Percentiles rank a stretch among this genome's conserved stretches.
Evolutionary conservation across 1,284 basidiomycete genomes (phyloP).

Genomic region (Puccinia sorghi): DNA sequence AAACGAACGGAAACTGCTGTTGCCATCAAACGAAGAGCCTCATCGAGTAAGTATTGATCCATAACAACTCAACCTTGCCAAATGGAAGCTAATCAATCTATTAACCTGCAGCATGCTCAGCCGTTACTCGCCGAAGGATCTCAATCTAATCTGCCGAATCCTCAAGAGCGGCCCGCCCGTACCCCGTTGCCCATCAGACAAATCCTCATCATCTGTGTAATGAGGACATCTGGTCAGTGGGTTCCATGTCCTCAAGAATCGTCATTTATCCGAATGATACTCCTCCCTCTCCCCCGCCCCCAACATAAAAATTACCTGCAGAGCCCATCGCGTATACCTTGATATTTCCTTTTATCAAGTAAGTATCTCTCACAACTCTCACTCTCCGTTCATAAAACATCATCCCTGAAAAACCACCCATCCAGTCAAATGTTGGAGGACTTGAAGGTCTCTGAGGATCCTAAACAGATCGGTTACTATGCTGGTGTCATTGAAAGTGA

Average conservation of each 20-base stretch:
- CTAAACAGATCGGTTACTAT: constrained; percentile 46
- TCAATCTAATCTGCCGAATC: neutral
- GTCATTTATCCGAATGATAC: neutral
- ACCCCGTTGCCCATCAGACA: constrained; percentile 36
- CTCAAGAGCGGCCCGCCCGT: neutral
- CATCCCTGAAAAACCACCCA: neutral
- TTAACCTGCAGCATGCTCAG: neutral
- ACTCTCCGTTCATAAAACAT: neutral
- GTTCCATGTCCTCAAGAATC: neutral
- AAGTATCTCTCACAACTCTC: neutral
- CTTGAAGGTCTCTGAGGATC: constrained; percentile 35
- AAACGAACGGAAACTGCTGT: neutral
- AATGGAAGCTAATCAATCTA: neutral
- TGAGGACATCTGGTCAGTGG: constrained; percentile 39
- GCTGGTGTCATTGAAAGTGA: constrained; percentile 49
- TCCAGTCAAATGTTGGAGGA: constrained; percentile 47
- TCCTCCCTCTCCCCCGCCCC: neutral
- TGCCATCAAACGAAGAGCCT: neutral
- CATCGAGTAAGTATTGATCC: neutral
- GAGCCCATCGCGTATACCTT: constrained; percentile 49
- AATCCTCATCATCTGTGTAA: constrained; percentile 27
- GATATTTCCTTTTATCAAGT: constrained; percentile 50
- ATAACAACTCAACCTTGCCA: neutral
- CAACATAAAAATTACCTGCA: neutral
- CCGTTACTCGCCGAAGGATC: neutral